Conservation (phyloP, 208 protist genomes). For the Wallacemonas sp. region DNA sequence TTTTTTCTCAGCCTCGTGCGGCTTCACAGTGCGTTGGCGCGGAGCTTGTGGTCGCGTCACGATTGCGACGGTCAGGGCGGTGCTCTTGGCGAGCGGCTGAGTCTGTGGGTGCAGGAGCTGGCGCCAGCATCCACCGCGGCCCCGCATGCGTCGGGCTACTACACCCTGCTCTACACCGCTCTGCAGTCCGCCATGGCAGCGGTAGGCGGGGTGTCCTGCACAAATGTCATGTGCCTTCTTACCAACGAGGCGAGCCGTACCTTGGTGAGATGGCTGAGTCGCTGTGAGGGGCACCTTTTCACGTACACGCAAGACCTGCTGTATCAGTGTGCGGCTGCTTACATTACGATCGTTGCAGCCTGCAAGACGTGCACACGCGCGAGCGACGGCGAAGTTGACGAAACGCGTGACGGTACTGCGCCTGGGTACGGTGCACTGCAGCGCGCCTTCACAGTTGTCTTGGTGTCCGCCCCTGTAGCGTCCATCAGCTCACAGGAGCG, state of each 20-base stretch:
- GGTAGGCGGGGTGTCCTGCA: neutral
- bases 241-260: neutral
- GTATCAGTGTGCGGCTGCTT: conserved; percentile 30
- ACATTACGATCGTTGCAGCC: neutral
- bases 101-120: conserved; percentile 6
- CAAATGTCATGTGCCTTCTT: conserved; percentile 2
- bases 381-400: no score
- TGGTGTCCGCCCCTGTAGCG: neutral
- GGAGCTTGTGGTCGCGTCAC: conserved; percentile 4
- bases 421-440: neutral
- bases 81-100: neutral
- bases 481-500: no score
- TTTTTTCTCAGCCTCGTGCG: conserved; percentile 27
- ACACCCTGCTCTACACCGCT: conserved; percentile 36
- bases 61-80: neutral
- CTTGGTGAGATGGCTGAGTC: conserved; percentile 6
- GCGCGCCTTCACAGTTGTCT: conserved; percentile 1
- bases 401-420: no score
- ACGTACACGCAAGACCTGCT: conserved; percentile 44
- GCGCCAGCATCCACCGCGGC: neutral
- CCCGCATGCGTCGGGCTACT: conserved; percentile 46
- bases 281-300: conserved; percentile 18
- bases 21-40: conserved; percentile 13
- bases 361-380: neutral
- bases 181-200: conserved; percentile 16